Percentiles rank a stretch among this genome's conserved stretches.
Conservation (phyloP, 495 filamentous ascomycete genomes). For the Aspergillus wentii region DNA sequence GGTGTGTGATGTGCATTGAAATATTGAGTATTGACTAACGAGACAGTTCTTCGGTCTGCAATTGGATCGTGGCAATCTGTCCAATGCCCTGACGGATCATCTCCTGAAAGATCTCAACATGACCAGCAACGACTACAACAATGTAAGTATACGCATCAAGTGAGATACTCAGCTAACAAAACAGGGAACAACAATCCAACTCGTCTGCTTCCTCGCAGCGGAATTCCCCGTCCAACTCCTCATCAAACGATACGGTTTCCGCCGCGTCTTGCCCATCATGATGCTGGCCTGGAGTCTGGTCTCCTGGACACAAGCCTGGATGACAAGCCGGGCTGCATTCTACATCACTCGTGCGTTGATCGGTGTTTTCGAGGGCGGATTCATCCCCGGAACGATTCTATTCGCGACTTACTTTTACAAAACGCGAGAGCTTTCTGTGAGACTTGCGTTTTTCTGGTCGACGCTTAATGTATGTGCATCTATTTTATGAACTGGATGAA, state of each 20-base stretch:
- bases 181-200: conserved; percentile 28
- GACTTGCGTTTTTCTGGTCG: conserved; percentile 52
- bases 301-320: conserved; percentile 31
- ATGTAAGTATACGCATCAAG: conserved; percentile 43
- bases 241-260: conserved; percentile 24
- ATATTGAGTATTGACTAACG: neutral
- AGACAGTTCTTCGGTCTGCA: conserved; percentile 52
- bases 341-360: conserved; percentile 30
- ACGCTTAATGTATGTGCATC: conserved; percentile 33
- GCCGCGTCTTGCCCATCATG: conserved; percentile 16
- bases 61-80: conserved; percentile 51
- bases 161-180: neutral
- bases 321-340: conserved; percentile 29
- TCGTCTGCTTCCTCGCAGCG: conserved; percentile 25
- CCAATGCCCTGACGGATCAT: conserved; percentile 49
- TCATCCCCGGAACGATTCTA: conserved; percentile 48
- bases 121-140: conserved; percentile 42
- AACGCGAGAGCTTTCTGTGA: conserved; percentile 42
- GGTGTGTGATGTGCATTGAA: conserved; percentile 6
- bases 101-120: conserved; percentile 48
- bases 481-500: neutral
- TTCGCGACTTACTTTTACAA: conserved; percentile 53
- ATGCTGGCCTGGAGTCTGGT: conserved; percentile 49
- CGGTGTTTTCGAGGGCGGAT: conserved; percentile 37
- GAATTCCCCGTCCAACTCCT: conserved; percentile 33